Evolutionary conservation across 345 rosid species (phyloP).

Genomic region (Arabis alpina): DNA sequence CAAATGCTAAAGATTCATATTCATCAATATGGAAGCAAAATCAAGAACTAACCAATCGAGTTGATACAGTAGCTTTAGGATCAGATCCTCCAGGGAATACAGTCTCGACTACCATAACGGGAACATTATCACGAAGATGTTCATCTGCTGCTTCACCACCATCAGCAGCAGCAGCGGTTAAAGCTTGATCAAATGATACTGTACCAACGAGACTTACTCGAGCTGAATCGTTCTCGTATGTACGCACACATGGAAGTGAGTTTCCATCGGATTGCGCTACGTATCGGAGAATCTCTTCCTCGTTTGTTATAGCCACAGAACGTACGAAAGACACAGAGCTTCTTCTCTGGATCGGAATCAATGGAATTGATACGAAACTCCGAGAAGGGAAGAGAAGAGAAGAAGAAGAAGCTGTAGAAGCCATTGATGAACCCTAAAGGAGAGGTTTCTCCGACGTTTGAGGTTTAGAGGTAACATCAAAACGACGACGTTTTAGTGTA

Average conservation of each 20-base stretch:
- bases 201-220: conserved; percentile 79
- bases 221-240: conserved; percentile 74
- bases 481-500: not conserved
- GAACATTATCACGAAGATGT: conserved; percentile 58
- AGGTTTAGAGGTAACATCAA: conserved; percentile 1
- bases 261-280: conserved; percentile 64
- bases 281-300: conserved; percentile 64
- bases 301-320: conserved; percentile 42
- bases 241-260: conserved; percentile 74
- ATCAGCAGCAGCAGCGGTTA: conserved; percentile 90
- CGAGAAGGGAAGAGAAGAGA: conserved; percentile 36
- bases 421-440: conserved; percentile 46
- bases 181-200: conserved; percentile 75
- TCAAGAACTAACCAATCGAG: conserved; percentile 65
- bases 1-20: not conserved
- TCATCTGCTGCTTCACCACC: conserved; percentile 88
- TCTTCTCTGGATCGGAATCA: conserved; percentile 19
- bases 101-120: conserved; percentile 88
- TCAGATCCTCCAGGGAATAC: conserved; percentile 66
- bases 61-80: conserved; percentile 66
- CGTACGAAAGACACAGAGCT: conserved; percentile 35
- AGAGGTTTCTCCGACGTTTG: conserved; percentile 3
- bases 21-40: too few relatives aligned
- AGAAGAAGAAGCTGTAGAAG: conserved; percentile 28
- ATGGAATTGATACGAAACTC: conserved; percentile 31